Base-by-base conservation (phyloP, 371 early-diverging fungal genomes). In the Dentiscutata heterogama region DNA sequence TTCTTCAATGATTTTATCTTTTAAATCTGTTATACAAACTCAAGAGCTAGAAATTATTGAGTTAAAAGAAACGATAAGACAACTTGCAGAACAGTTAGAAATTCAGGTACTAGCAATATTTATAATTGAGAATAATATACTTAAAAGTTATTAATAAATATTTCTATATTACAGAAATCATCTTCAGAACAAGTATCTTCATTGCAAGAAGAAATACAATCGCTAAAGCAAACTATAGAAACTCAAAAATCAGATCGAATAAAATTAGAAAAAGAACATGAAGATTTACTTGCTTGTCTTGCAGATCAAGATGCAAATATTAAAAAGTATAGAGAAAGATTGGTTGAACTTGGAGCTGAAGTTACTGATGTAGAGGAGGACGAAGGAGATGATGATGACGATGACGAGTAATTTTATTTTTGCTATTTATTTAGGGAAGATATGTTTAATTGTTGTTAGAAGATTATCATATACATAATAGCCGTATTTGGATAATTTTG, bases 281-380 rank as follows among this genome's bases (percentile, higher is more conserved):
- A 98, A 82, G 98, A 98, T 84, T 83, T 98, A 73, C 87, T 98
- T 71, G 94, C 97, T 35, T 95, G 93, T 76, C 87, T 98, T 86
- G 97, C 87, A 8, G 88, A 88, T 68, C 88, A 88, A 67, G 88
- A 88, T 67, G 83, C 84, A 56, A 85, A 82, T 68, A 78, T 88
- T 70, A 85, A 83, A 27, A 71, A 76, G 46, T 67, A 64, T 58
- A 25, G 60, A 39, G n/a, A 18, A 39, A 63, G 75, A n/a, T 65
- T 83, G 63, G 22, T 51, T 8, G 35, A 25, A 71, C 58, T 76
- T 16, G 82, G 64, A 3, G 39, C 72, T 35, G 65, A 51, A 4
- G 67, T 83, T 35, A 35, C 81, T 4, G 68, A 61, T 74, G 58
- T 53, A 71, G 77, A 82, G n/a, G 82, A 75, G 7, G 82, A 82